These are phyloP conservation scores for Decorospora gaudefroyi DNA, from an alignment of 2,329 filamentous ascomycete species.

Conservation along the genomic window DNA sequence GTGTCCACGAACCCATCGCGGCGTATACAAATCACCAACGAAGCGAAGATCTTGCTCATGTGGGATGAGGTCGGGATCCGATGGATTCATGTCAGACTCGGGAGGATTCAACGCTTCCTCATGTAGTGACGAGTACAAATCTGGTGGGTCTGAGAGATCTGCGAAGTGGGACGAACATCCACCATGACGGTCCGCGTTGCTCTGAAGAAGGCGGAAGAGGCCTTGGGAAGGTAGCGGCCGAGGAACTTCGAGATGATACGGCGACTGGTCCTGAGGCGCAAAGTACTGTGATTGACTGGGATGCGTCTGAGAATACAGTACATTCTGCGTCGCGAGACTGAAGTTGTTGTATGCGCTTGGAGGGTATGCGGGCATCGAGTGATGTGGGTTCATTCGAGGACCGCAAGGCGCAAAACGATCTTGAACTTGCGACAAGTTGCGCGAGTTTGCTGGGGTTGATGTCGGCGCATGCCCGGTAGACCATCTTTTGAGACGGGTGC, in stretches of 20 bases:
- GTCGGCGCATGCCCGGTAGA: constrained; percentile 67
- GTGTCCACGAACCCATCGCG: constrained; percentile 80
- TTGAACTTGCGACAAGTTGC: constrained; percentile 60
- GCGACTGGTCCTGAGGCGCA: constrained; percentile 55
- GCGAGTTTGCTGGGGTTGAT: constrained; percentile 63
- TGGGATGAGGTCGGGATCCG: constrained; percentile 73
- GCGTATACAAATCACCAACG: constrained; percentile 80
- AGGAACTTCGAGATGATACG: constrained; percentile 61
- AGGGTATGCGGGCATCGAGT: constrained; percentile 48
- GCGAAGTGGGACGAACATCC: constrained; percentile 68
- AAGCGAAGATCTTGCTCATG: constrained; percentile 77
- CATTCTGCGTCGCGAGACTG: constrained; percentile 41
- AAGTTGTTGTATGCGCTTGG: constrained; percentile 39
- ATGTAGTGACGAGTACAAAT: constrained; percentile 74
- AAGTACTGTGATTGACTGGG: constrained; percentile 53
- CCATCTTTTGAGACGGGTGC: constrained; percentile 72
- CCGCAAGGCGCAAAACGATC: constrained; percentile 66
- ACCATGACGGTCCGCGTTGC: constrained; percentile 71
- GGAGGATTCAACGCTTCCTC: constrained; percentile 76
- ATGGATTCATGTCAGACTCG: constrained; percentile 79
- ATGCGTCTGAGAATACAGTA: constrained; percentile 51
- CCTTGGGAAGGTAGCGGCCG: constrained; percentile 68
- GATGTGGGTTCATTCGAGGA: constrained; percentile 57
- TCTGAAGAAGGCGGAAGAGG: constrained; percentile 73
- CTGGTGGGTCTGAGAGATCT: constrained; percentile 74